Conservation (phyloP, 2,329 filamentous ascomycete species). For the Ceratocystis cubensis region DNA sequence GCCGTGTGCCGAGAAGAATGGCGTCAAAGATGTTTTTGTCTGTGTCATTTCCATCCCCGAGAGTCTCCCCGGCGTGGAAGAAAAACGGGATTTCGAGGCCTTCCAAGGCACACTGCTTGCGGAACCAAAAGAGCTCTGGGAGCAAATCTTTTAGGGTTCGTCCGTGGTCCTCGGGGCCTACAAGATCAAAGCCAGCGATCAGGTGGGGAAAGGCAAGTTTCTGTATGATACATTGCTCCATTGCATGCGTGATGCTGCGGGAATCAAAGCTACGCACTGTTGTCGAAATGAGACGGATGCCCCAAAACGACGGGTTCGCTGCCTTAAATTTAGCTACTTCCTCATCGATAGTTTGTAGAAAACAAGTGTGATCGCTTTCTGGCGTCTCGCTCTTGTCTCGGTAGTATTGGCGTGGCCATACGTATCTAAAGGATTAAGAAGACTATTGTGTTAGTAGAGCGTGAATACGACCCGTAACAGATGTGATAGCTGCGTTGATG, state of each 20-base stretch:
- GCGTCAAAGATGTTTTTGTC: slow-evolving; percentile 83
- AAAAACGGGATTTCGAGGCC: slow-evolving; percentile 81
- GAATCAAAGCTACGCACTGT: slow-evolving; percentile 52
- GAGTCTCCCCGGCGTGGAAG: slow-evolving; percentile 84
- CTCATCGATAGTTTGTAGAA: slow-evolving; percentile 59
- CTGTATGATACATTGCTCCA: slow-evolving; percentile 76
- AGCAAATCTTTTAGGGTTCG: slow-evolving; percentile 63
- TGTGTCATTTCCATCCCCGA: slow-evolving; percentile 59
- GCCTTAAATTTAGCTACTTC: slow-evolving; percentile 65
- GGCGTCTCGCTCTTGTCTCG: slow-evolving; percentile 50
- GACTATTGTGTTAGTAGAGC: background rate
- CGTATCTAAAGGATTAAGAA: slow-evolving; percentile 36
- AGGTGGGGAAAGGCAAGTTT: slow-evolving; percentile 69
- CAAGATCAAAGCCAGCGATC: slow-evolving; percentile 77
- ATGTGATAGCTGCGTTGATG: background rate
- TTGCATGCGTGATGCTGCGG: slow-evolving; percentile 58
- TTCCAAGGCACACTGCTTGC: slow-evolving; percentile 66
- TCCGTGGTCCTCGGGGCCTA: slow-evolving; percentile 74
- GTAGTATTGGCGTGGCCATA: slow-evolving; percentile 60
- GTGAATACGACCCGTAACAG: background rate
- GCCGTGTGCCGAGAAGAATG: slow-evolving; percentile 68
- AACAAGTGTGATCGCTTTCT: slow-evolving; percentile 57
- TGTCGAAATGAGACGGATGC: slow-evolving; percentile 75
- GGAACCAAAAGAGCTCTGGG: slow-evolving; percentile 87
- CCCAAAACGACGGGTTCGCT: slow-evolving; percentile 65